Percentiles rank a stretch among this genome's conserved stretches.
phyloP scores from a whole-genome alignment of 78 protist genomes.

The Goniomonas avonlea region DNA sequence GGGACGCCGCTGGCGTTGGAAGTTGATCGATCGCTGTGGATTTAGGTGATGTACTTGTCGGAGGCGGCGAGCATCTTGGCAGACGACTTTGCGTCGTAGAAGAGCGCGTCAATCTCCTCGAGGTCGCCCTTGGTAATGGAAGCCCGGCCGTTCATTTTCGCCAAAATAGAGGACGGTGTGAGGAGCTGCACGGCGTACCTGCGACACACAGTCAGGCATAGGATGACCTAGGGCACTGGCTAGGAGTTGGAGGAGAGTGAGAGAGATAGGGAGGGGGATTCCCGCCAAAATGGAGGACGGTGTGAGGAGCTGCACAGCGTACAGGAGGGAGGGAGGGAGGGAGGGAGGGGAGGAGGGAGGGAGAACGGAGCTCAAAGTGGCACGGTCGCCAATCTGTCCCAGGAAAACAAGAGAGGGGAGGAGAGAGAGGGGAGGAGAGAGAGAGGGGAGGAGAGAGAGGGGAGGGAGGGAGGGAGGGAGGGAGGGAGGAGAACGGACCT shows the following conservation, averaged over 20 bases:
- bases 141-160: conserved; percentile 63
- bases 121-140: conserved; percentile 3
- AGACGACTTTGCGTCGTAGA: conserved; percentile 91
- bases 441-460: background rate
- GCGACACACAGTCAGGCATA: background rate
- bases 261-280: background rate
- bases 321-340: background rate
- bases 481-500: background rate
- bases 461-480: background rate
- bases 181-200: conserved; percentile 90
- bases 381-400: conserved; percentile 16
- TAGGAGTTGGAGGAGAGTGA: background rate
- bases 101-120: conserved; percentile 52
- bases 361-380: background rate
- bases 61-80: conserved; percentile 69
- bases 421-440: background rate
- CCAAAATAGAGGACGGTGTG: conserved; percentile 87
- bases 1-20: too few species aligned
- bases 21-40: too few species aligned
- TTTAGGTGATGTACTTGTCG: background rate
- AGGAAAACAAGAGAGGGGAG: background rate
- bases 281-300: conserved; percentile 84
- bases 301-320: conserved; percentile 92
- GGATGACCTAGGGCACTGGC: background rate
- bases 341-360: background rate